Conservation (phyloP, 768 basidiomycete species). For the Tricholoma furcatifolium region DNA sequence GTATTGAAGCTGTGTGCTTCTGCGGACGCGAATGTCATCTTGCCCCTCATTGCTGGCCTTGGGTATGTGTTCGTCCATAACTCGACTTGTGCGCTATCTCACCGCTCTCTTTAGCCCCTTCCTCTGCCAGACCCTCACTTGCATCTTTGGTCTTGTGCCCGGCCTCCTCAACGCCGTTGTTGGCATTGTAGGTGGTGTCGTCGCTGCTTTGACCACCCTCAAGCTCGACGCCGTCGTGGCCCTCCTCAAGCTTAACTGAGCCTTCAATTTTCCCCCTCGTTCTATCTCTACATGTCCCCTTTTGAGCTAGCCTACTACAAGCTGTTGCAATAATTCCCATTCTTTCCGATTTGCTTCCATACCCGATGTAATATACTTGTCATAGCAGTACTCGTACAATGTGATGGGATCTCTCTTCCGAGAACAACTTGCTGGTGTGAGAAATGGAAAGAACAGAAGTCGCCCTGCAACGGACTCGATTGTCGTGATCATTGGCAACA, state of each 20-base stretch:
- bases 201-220: not conserved
- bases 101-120: not conserved
- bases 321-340: too few relatives aligned
- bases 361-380: too few relatives aligned
- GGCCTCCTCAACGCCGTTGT: conserved; percentile 9
- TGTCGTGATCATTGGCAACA: too few relatives aligned
- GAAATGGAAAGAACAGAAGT: too few relatives aligned
- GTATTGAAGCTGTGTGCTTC: not conserved
- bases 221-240: conserved; percentile 1
- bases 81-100: not conserved
- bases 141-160: conserved; percentile 5
- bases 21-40: not conserved
- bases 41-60: not conserved
- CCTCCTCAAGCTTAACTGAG: not conserved
- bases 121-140: conserved; percentile 1
- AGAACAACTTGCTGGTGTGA: too few relatives aligned
- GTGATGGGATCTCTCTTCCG: too few relatives aligned
- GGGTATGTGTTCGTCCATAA: not conserved
- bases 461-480: too few relatives aligned
- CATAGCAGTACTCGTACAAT: too few relatives aligned
- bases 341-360: too few relatives aligned
- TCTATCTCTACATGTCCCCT: too few relatives aligned
- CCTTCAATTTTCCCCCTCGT: too few relatives aligned
- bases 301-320: too few relatives aligned
- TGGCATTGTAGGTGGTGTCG: conserved; percentile 6